A percentile compares a stretch with the other conserved stretches of the same genome.
Evolutionary conservation across 352 stramenopile species (phyloP).

Genomic region (Globisporangium splendens): DNA sequence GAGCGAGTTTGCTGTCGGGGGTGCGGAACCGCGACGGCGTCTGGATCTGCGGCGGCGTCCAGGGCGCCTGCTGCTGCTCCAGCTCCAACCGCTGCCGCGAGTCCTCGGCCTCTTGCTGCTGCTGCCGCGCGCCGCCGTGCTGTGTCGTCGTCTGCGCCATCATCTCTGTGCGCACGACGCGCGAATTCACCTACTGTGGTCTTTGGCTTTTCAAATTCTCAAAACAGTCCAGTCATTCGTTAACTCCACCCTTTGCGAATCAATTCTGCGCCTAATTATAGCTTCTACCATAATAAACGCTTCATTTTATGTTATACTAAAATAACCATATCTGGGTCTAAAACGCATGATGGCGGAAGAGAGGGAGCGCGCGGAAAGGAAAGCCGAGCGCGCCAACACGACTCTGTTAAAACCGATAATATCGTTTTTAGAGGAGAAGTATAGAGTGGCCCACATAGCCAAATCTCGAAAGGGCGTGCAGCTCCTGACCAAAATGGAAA

Average conservation of each 20-base stretch:
- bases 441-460: slow-evolving; percentile 1
- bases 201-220: slow-evolving; percentile 10
- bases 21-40: slow-evolving; percentile 14
- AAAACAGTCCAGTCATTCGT: not conserved
- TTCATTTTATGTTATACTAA: slow-evolving; percentile 1
- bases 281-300: too few species aligned
- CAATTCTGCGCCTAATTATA: too few species aligned
- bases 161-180: not conserved
- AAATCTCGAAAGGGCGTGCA: slow-evolving; percentile 4
- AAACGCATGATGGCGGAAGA: slow-evolving; percentile 4
- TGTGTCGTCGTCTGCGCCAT: slow-evolving; percentile 8
- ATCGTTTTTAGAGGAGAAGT: not conserved
- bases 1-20: slow-evolving; percentile 15
- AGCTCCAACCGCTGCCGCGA: not conserved
- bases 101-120: slow-evolving; percentile 8
- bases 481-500: not conserved
- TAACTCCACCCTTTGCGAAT: too few species aligned
- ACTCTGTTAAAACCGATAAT: not conserved
- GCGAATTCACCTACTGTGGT: not conserved
- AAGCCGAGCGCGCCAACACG: slow-evolving; percentile 5
- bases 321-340: not conserved
- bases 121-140: slow-evolving; percentile 9
- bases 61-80: slow-evolving; percentile 2
- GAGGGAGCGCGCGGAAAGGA: slow-evolving; percentile 7
- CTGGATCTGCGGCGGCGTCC: slow-evolving; percentile 11